phyloP scores from a whole-genome alignment of 2,329 filamentous ascomycete genomes.

The Aspergillus fumigatus region DNA sequence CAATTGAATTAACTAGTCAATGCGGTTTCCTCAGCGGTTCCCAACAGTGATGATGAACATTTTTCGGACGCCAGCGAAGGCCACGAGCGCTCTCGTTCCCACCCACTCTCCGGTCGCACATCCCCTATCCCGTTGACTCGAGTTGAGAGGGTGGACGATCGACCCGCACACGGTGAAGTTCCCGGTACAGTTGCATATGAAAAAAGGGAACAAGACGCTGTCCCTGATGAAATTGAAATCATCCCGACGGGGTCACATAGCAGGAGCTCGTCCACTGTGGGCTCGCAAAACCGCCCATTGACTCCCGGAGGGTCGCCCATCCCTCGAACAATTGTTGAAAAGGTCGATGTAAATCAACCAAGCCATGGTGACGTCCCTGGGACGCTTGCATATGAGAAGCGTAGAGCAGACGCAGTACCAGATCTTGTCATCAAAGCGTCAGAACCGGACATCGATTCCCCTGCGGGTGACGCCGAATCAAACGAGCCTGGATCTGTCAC shows the following conservation, averaged over 20 bases:
- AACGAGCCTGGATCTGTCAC: slow-evolving; percentile 11
- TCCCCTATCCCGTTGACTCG: slow-evolving; percentile 59
- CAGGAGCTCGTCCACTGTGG: slow-evolving; percentile 38
- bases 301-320: slow-evolving; percentile 51
- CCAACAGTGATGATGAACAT: slow-evolving; percentile 56
- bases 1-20: slow-evolving; percentile 7
- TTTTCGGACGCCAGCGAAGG: slow-evolving; percentile 64
- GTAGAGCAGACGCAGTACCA: slow-evolving; percentile 56
- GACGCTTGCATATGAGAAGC: slow-evolving; percentile 53
- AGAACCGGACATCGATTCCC: slow-evolving; percentile 29
- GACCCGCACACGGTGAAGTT: slow-evolving; percentile 56
- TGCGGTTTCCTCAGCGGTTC: slow-evolving; percentile 31
- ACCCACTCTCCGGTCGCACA: slow-evolving; percentile 37
- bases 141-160: slow-evolving; percentile 59
- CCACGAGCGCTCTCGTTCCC: slow-evolving; percentile 30
- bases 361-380: slow-evolving; percentile 60
- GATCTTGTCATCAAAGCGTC: slow-evolving; percentile 52
- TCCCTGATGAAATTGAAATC: slow-evolving; percentile 61
- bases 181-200: slow-evolving; percentile 59
- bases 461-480: slow-evolving; percentile 16
- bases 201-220: slow-evolving; percentile 55
- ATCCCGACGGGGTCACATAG: slow-evolving; percentile 44
- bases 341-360: slow-evolving; percentile 53
- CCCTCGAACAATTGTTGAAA: slow-evolving; percentile 58
- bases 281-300: slow-evolving; percentile 41